These are phyloP conservation scores for Gautieria morchelliformis DNA, from an alignment of 768 basidiomycete species.

Conservation along the genomic window DNA sequence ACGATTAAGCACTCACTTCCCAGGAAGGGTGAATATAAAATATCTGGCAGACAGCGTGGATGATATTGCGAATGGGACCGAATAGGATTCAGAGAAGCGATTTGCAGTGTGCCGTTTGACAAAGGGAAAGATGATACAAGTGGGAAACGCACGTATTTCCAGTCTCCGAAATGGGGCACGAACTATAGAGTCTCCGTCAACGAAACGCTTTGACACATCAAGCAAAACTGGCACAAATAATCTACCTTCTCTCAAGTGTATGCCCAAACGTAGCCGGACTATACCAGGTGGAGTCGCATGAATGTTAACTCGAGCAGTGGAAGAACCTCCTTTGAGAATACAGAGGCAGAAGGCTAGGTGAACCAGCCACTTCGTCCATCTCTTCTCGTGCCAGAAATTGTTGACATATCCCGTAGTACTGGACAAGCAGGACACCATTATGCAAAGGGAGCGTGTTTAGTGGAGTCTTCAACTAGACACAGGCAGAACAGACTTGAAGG, in stretches of 20 bases:
- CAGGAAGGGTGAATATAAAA: constrained; percentile 1
- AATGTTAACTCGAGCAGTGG: background rate
- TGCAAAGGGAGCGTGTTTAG: background rate
- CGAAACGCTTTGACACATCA: background rate
- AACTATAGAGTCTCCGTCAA: background rate
- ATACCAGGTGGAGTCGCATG: background rate
- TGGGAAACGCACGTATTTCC: background rate
- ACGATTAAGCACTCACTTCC: background rate
- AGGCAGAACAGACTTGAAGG: constrained; percentile 3
- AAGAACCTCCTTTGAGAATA: background rate
- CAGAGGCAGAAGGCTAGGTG: background rate
- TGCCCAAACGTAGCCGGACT: constrained; percentile 1
- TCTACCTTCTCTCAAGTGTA: constrained; percentile 1
- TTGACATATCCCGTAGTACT: background rate
- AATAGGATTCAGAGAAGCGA: background rate
- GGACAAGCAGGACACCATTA: background rate
- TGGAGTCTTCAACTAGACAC: background rate
- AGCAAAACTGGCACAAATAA: background rate
- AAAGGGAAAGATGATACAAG: background rate
- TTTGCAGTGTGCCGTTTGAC: background rate
- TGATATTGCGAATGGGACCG: background rate
- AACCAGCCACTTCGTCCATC: constrained; percentile 3
- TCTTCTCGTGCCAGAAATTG: constrained; percentile 1
- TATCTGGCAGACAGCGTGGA: background rate
- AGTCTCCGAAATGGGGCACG: background rate